A percentile compares a stretch with the other conserved stretches of the same genome.
phyloP scores from a whole-genome alignment of 306 rosid species.

The Erythrophleum fordii region DNA sequence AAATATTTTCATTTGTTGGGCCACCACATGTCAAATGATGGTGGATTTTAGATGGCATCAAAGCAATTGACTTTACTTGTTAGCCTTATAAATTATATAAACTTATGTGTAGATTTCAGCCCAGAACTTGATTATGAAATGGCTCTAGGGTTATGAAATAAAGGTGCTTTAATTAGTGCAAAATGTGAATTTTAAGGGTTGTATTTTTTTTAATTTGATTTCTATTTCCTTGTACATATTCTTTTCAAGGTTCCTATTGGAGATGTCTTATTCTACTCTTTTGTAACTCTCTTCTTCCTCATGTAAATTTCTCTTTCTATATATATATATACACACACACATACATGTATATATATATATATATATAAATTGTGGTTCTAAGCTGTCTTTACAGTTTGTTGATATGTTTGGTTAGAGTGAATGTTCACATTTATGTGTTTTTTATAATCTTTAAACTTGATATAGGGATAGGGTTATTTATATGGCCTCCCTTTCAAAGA shows the following conservation, averaged over 20 bases:
- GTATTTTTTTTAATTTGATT: neutral
- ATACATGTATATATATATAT: too few species aligned
- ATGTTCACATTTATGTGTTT: neutral
- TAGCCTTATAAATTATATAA: slow-evolving; percentile 15
- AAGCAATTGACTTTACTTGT: neutral
- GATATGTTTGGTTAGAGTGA: neutral
- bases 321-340: too few species aligned
- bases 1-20: slow-evolving; percentile 3
- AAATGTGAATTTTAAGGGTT: neutral
- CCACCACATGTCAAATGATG: neutral
- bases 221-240: neutral
- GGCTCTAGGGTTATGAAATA: slow-evolving; percentile 87
- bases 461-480: neutral
- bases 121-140: slow-evolving; percentile 89
- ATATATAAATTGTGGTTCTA: neutral
- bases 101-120: slow-evolving; percentile 63
- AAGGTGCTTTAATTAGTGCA: slow-evolving; percentile 56
- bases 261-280: neutral
- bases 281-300: neutral
- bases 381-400: neutral
- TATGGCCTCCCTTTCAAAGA: neutral
- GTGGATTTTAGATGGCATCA: slow-evolving; percentile 24
- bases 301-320: neutral
- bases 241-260: neutral
- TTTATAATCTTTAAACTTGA: neutral